These are phyloP conservation scores for Barbarea vulgaris DNA, from an alignment of 345 rosid genomes.

Conservation along the genomic window DNA sequence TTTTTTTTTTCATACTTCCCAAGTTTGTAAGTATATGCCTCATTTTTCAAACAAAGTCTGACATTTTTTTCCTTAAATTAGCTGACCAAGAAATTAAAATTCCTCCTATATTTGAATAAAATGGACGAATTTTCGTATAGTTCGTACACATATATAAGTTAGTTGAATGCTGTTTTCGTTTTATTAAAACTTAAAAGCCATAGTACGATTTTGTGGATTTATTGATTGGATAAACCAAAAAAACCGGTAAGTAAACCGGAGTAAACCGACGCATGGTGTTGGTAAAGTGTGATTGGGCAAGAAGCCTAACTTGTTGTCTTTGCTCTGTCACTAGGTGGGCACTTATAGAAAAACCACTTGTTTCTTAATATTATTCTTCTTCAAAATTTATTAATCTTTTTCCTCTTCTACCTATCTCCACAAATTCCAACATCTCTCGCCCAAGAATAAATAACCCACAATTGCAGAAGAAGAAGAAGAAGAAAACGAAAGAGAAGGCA, in stretches of 20 bases:
- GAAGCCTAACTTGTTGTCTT: slow-evolving; percentile 43
- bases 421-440: slow-evolving; percentile 25
- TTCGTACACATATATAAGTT: background rate
- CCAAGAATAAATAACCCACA: background rate
- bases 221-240: slow-evolving; percentile 1
- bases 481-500: background rate
- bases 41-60: slow-evolving; percentile 11
- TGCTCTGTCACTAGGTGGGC: slow-evolving; percentile 37
- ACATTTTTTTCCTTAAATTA: background rate
- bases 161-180: slow-evolving; percentile 10
- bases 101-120: background rate
- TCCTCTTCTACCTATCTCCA: slow-evolving; percentile 34
- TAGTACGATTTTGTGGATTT: slow-evolving; percentile 9
- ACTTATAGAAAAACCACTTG: slow-evolving; percentile 31
- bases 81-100: background rate
- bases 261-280: slow-evolving; percentile 33
- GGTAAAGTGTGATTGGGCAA: slow-evolving; percentile 38
- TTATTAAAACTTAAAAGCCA: background rate
- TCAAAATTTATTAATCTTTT: slow-evolving; percentile 8
- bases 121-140: background rate
- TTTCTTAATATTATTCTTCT: slow-evolving; percentile 32
- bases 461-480: slow-evolving; percentile 17
- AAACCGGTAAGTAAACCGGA: background rate
- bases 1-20: slow-evolving; percentile 22
- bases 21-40: slow-evolving; percentile 4